Percentiles rank a stretch among this genome's conserved stretches.
Evolutionary conservation across 306 rosid genomes (phyloP).

Genomic region (Rubus idaeus): DNA sequence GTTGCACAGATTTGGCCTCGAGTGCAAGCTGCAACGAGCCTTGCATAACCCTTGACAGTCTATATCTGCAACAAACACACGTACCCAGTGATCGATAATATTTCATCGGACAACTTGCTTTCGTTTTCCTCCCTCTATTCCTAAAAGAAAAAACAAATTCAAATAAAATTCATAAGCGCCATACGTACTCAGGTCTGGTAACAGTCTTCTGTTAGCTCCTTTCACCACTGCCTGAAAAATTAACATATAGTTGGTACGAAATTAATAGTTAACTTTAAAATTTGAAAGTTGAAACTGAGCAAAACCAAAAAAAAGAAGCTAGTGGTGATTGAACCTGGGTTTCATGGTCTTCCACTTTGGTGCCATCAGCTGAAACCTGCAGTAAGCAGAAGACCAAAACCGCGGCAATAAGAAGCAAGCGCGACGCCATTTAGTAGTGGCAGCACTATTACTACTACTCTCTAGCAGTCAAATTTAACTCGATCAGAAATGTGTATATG

Average conservation of each 20-base stretch:
- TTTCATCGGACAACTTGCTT: not conserved
- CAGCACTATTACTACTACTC: not conserved
- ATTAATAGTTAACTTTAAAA: no score
- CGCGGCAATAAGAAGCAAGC: constrained; percentile 18
- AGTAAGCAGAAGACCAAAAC: constrained; percentile 22
- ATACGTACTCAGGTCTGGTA: constrained; percentile 24
- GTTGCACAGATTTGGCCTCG: constrained; percentile 42
- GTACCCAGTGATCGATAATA: no score
- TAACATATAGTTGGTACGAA: not conserved
- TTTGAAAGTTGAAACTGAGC: no score
- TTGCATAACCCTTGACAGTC: constrained; percentile 31
- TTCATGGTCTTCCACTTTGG: constrained; percentile 20
- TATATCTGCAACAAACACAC: not conserved
- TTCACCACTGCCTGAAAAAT: constrained; percentile 15
- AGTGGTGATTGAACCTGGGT: constrained; percentile 16
- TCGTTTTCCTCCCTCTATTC: not conserved
- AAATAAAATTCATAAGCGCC: no score
- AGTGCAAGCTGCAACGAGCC: constrained; percentile 34
- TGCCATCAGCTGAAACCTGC: constrained; percentile 26
- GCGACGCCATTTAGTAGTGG: constrained; percentile 24
- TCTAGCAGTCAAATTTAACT: not conserved
- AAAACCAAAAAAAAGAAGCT: not conserved
- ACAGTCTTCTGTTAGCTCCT: constrained; percentile 36
- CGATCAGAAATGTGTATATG: not conserved
- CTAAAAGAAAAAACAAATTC: not conserved